A percentile compares a stretch with the other conserved stretches of the same genome.
Evolutionary conservation across 2,329 filamentous ascomycete species (phyloP).

Genomic region (Diaporthe aspalathi): DNA sequence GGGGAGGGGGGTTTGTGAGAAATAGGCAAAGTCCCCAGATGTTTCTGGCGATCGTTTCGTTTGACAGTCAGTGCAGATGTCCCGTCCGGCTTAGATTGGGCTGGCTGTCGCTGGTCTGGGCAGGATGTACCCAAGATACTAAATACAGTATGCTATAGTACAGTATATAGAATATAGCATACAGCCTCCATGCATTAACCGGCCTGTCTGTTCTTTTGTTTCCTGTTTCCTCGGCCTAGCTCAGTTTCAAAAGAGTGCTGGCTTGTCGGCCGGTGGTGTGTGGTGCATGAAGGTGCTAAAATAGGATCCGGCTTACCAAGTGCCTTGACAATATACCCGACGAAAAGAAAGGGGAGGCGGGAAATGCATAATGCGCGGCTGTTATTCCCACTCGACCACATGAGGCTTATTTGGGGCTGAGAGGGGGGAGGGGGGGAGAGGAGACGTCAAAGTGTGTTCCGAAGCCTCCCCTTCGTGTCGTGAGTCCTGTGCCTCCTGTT

Average conservation of each 20-base stretch:
- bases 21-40: neutral
- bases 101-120: neutral
- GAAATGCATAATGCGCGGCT: constrained; percentile 25
- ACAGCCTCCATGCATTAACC: neutral
- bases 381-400: constrained; percentile 16
- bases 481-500: too few species aligned
- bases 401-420: constrained; percentile 24
- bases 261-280: constrained; percentile 11
- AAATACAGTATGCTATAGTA: too few species aligned
- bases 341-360: constrained; percentile 16
- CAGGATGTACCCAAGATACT: neutral
- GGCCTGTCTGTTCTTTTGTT: too few species aligned
- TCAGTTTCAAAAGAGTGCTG: constrained; percentile 1
- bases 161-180: too few species aligned
- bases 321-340: constrained; percentile 20
- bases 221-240: constrained; percentile 10
- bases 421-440: too few species aligned
- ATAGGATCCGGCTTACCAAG: constrained; percentile 12
- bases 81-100: constrained; percentile 9
- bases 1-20: neutral
- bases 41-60: constrained; percentile 19
- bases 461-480: neutral
- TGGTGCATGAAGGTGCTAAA: constrained; percentile 24
- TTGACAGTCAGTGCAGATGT: constrained; percentile 2
- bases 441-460: neutral